These are phyloP conservation scores for Fusarium redolens DNA, from an alignment of 2,329 filamentous ascomycete species.

Conservation along the genomic window DNA sequence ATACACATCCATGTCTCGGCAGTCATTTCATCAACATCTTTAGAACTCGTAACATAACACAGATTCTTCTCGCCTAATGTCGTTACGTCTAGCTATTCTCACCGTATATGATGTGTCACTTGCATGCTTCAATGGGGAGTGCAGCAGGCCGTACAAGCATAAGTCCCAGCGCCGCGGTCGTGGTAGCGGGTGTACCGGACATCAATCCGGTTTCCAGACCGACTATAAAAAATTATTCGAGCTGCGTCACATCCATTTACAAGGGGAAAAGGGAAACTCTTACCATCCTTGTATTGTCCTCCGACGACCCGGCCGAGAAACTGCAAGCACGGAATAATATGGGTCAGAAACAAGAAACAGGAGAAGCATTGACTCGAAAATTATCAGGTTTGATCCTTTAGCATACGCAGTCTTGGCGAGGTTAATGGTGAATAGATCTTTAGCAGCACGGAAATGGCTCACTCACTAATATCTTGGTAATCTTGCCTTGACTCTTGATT, in stretches of 20 bases:
- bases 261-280: not conserved
- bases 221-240: not conserved
- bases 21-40: not conserved
- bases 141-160: constrained; percentile 3
- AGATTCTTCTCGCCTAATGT: not conserved
- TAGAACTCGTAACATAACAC: constrained; percentile 3
- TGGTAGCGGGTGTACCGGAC: constrained; percentile 21
- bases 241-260: not conserved
- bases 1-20: not conserved
- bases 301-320: constrained; percentile 8
- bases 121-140: not conserved
- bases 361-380: not conserved
- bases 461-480: not conserved
- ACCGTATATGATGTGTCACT: not conserved
- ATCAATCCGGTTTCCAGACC: not conserved
- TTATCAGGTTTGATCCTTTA: not conserved
- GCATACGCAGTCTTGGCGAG: not conserved
- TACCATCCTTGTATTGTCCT: not conserved
- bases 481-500: not conserved
- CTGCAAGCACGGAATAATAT: not conserved
- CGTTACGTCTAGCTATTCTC: not conserved
- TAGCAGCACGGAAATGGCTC: not conserved
- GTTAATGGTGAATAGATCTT: not conserved
- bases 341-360: constrained; percentile 1
- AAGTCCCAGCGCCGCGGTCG: constrained; percentile 21